Evolutionary conservation across 371 early-diverging fungal species (phyloP).

Genomic region (Encephalitozoon romaleae): DNA sequence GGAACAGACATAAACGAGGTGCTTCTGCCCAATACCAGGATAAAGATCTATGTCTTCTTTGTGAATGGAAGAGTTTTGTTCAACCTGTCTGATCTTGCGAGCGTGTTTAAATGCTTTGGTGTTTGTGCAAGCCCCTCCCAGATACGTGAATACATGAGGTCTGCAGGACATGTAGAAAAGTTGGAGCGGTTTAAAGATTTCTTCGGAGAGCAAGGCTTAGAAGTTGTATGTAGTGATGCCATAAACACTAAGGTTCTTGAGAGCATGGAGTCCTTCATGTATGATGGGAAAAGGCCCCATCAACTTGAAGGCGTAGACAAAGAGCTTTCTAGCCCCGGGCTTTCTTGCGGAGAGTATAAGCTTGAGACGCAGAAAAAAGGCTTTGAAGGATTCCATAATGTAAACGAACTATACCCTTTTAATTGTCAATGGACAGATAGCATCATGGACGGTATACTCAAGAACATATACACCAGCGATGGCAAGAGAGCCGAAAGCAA

Average conservation of each 20-base stretch:
- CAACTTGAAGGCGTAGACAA: neutral
- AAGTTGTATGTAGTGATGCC: neutral
- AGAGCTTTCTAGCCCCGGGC: neutral
- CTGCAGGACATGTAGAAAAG: neutral
- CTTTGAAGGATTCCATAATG: neutral
- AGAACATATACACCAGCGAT: constrained; percentile 13
- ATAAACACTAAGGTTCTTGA: neutral
- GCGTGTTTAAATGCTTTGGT: neutral
- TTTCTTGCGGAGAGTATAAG: neutral
- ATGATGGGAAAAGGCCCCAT: neutral
- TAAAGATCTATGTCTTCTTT: neutral
- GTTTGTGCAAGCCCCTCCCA: neutral
- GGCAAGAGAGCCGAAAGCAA: neutral
- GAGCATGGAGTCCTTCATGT: neutral
- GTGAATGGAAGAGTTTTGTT: neutral
- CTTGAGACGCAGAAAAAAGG: neutral
- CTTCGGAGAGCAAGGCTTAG: neutral
- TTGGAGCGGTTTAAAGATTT: neutral
- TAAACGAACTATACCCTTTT: constrained; percentile 16
- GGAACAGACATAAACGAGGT: neutral
- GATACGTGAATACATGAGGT: neutral
- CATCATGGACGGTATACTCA: constrained; percentile 4
- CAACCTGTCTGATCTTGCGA: neutral
- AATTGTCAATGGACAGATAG: neutral
- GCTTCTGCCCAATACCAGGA: neutral